Evolutionary conservation across 257 asterid species (phyloP), one percentile per base, ranked within the genome.

Genomic region (Primulina tabacum): DNA sequence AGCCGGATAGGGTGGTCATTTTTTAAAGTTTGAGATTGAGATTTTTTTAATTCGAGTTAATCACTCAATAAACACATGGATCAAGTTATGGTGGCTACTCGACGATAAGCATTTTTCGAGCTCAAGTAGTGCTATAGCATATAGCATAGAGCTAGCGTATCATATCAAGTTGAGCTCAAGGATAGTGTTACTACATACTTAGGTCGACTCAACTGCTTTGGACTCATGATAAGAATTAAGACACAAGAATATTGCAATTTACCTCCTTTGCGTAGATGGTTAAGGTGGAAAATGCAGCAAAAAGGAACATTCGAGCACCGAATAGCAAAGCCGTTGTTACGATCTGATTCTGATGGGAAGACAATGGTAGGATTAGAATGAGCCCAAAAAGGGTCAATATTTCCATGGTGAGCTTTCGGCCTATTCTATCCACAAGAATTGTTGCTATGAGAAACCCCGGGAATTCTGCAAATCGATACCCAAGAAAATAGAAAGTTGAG

Each of bases 341-440:
- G 6, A 37, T n/a, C 75, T 73, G 81, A 4, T 73, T 75, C 62
- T 73, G 81, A 28, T 76, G 73, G 63, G 68, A 73, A 35, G 68
- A 37, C 56, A 80, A 37, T 1, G 84, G 84, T 14, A 74, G 67
- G 3, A 80, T 73, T 33, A 80, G 34, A 50, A 80, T 29, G 62
- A 78, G 69, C 0, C 75, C 75, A 5, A 76, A 34, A 69, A 80
- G 9, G 60, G 76, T 61, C 62, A 80, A 75, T n/a, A 64, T 61
- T 20, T 43, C 76, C 73, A 80, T 66, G 1, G 79, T 76, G 47
- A 66, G 72, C 71, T 80, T 80, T 24, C 84, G 81, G 47, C 84
- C 84, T n/a, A 76, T 24, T 59, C 72, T 70, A 56, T 80, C 84
- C 71, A 80, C 64, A 14, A 70, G 69, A 67, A 76, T 33, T 5